phyloP scores from a whole-genome alignment of 2,329 filamentous ascomycete species.

The Aspergillus novoparasiticus region DNA sequence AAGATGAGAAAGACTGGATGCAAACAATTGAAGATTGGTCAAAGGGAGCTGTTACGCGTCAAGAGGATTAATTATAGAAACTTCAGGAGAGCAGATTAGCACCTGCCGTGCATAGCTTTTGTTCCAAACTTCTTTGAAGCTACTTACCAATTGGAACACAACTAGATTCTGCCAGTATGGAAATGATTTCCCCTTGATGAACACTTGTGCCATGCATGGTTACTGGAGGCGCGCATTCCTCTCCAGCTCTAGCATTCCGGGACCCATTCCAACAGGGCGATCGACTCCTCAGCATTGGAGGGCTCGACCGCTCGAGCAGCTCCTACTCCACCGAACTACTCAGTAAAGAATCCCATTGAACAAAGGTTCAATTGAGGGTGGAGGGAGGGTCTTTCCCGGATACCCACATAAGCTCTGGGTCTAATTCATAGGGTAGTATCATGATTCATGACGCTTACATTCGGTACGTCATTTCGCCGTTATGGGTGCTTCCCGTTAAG shows the following conservation, averaged over 20 bases:
- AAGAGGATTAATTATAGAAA: conserved; percentile 23
- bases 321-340: conserved; percentile 18
- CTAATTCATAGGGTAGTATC: conserved; percentile 23
- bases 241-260: conserved; percentile 31
- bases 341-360: conserved; percentile 16
- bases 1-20: not conserved
- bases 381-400: conserved; percentile 10
- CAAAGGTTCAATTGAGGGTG: conserved; percentile 1
- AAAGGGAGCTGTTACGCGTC: conserved; percentile 2
- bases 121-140: conserved; percentile 1
- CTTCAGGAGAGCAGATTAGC: conserved; percentile 5
- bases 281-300: conserved; percentile 21
- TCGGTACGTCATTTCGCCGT: conserved; percentile 13
- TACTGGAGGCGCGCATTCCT: conserved; percentile 36
- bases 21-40: not conserved
- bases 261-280: conserved; percentile 28
- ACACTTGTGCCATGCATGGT: conserved; percentile 32
- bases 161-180: conserved; percentile 23
- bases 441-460: conserved; percentile 46
- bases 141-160: conserved; percentile 4
- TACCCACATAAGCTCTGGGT: conserved; percentile 10
- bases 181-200: conserved; percentile 1
- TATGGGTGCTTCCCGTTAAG: not conserved
- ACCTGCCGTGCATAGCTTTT: conserved; percentile 8
- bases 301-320: conserved; percentile 7